Conservation (phyloP, 306 rosid genomes). For the Acacia melanoxylon region DNA sequence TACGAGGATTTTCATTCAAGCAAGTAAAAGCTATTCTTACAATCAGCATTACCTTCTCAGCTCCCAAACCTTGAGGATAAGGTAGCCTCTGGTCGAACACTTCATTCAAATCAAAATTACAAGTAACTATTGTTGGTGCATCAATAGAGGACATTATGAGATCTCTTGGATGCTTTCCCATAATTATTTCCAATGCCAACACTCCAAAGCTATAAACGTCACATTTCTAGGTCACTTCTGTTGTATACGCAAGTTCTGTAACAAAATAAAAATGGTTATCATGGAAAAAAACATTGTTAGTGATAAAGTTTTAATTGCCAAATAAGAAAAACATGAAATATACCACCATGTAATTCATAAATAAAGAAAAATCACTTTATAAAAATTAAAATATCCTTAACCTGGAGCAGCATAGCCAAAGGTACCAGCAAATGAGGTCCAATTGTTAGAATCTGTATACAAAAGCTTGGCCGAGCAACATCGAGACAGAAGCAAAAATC, state of each 20-base stretch:
- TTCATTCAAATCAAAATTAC: slow-evolving; percentile 15
- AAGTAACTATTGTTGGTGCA: neutral
- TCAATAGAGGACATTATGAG: slow-evolving; percentile 17
- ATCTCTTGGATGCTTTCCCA: slow-evolving; percentile 39
- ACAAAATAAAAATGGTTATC: neutral
- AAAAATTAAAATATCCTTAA: neutral
- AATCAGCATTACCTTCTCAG: slow-evolving; percentile 18
- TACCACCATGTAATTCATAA: too few relatives aligned
- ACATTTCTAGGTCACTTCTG: slow-evolving; percentile 6
- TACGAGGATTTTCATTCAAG: slow-evolving; percentile 19
- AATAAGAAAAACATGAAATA: neutral
- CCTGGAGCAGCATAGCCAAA: slow-evolving; percentile 16
- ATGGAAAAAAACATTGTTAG: neutral
- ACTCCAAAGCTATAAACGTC: neutral
- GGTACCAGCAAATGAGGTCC: slow-evolving; percentile 17
- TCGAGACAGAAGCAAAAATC: too few relatives aligned
- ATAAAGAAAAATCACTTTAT: too few relatives aligned
- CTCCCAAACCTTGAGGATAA: neutral
- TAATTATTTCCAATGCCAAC: slow-evolving; percentile 26
- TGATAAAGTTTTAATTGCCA: neutral
- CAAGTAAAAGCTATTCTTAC: slow-evolving; percentile 23
- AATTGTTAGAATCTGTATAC: neutral
- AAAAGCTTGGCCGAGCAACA: slow-evolving; percentile 5
- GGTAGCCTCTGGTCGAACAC: slow-evolving; percentile 27
- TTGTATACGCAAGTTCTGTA: slow-evolving; percentile 18